Evolutionary conservation across 306 rosid genomes (phyloP).

Genomic region (Cercis canadensis): DNA sequence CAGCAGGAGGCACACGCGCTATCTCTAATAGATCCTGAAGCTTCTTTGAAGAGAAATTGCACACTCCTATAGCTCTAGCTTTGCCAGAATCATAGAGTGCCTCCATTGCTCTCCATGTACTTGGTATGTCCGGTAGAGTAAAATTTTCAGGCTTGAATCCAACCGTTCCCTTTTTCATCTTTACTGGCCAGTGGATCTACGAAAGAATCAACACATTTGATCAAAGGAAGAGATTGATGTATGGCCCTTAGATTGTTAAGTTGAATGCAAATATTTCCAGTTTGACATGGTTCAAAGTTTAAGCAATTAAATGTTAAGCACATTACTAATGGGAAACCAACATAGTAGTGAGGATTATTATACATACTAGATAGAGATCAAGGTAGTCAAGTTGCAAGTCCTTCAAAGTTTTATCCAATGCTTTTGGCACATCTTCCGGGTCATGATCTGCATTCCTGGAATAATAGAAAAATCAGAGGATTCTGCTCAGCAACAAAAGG

Average conservation of each 20-base stretch:
- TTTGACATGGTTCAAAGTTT: background rate
- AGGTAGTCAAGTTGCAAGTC: conserved; percentile 80
- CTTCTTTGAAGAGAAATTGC: conserved; percentile 83
- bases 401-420: conserved; percentile 59
- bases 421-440: conserved; percentile 76
- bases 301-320: background rate
- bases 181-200: conserved; percentile 84
- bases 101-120: conserved; percentile 84
- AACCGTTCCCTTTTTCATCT: conserved; percentile 55
- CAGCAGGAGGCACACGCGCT: conserved; percentile 71
- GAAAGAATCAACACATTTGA: conserved; percentile 1
- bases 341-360: too few relatives aligned
- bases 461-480: conserved; percentile 6
- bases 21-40: conserved; percentile 59
- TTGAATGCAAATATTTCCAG: conserved; percentile 10
- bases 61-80: conserved; percentile 80
- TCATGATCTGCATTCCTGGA: conserved; percentile 72
- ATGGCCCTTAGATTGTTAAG: background rate
- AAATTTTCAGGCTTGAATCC: conserved; percentile 57
- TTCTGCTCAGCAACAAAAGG: conserved; percentile 22
- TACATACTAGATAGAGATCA: conserved; percentile 70
- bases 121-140: conserved; percentile 50
- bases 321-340: too few relatives aligned
- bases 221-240: background rate
- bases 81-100: conserved; percentile 70